These are phyloP conservation scores for Stachybotrys echinatus DNA, from an alignment of 2,329 filamentous ascomycete species.

Conservation along the genomic window DNA sequence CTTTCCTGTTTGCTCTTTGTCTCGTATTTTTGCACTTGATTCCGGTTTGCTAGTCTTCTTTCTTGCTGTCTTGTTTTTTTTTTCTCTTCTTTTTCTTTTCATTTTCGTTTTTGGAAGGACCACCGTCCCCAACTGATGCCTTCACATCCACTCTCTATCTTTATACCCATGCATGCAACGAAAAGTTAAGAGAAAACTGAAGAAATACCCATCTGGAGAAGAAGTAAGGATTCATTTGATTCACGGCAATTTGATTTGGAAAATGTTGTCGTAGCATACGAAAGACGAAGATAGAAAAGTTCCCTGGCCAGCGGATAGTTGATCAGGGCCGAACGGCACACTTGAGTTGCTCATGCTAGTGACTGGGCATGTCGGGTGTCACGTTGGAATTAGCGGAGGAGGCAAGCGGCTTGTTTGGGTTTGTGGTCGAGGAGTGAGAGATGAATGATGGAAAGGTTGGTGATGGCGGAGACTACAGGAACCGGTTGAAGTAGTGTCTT, in stretches of 20 bases:
- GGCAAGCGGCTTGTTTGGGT: no score
- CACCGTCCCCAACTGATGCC: neutral
- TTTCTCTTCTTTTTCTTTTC: conserved; percentile 1
- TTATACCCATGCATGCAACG: conserved; percentile 6
- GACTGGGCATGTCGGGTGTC: no score
- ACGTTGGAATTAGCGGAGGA: neutral
- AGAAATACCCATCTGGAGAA: conserved; percentile 1
- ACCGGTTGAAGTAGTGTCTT: neutral
- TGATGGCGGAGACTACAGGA: neutral
- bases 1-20: conserved; percentile 17
- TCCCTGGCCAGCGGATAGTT: neutral
- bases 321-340: neutral
- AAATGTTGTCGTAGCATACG: neutral
- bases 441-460: neutral
- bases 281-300: neutral
- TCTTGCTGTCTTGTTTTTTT: conserved; percentile 2
- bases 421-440: neutral
- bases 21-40: conserved; percentile 13
- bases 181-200: conserved; percentile 1
- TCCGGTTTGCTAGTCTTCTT: neutral
- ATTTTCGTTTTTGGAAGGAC: conserved; percentile 2
- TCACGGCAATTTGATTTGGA: neutral
- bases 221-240: neutral
- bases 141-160: conserved; percentile 4
- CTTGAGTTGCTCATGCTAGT: neutral